A percentile compares a stretch with the other conserved stretches of the same genome.
These are phyloP conservation scores for Penicillium concentricum DNA, from an alignment of 2,329 filamentous ascomycete species.

Conservation along the genomic window DNA sequence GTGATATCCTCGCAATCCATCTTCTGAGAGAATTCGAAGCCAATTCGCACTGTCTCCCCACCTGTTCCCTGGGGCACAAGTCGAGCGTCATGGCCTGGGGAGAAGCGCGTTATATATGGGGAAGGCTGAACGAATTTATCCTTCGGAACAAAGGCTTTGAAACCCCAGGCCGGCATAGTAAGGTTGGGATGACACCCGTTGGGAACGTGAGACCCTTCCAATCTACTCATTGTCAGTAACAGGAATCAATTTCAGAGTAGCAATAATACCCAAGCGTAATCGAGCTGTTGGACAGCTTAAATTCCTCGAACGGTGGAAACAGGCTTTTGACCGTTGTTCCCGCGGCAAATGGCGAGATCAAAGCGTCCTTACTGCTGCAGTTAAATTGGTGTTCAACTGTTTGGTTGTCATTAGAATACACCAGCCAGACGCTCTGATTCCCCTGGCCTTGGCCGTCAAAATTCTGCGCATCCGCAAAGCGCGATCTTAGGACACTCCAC, in stretches of 20 bases:
- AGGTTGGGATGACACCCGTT: slow-evolving; percentile 50
- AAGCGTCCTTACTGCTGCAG: slow-evolving; percentile 53
- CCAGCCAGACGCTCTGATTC: slow-evolving; percentile 47
- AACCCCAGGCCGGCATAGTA: slow-evolving; percentile 49
- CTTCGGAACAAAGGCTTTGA: slow-evolving; percentile 58
- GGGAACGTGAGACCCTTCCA: slow-evolving; percentile 61
- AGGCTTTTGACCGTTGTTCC: slow-evolving; percentile 60
- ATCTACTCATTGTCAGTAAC: slow-evolving; percentile 54
- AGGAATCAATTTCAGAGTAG: slow-evolving; percentile 52
- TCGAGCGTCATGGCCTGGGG: slow-evolving; percentile 48
- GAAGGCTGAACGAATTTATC: slow-evolving; percentile 59
- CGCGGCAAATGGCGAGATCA: slow-evolving; percentile 57
- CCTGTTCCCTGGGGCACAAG: not conserved
- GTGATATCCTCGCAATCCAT: slow-evolving; percentile 62
- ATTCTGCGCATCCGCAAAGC: slow-evolving; percentile 51
- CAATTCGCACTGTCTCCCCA: slow-evolving; percentile 1
- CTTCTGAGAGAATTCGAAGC: slow-evolving; percentile 56
- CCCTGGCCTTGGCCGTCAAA: slow-evolving; percentile 52
- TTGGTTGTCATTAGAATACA: slow-evolving; percentile 49
- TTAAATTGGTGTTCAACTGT: slow-evolving; percentile 57
- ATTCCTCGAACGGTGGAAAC: slow-evolving; percentile 59
- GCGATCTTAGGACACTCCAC: slow-evolving; percentile 55
- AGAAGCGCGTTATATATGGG: slow-evolving; percentile 37
- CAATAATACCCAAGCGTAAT: slow-evolving; percentile 48
- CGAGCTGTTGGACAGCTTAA: slow-evolving; percentile 48